Conservation (phyloP, 495 filamentous ascomycete genomes). For the Corynascus novoguineensis region DNA sequence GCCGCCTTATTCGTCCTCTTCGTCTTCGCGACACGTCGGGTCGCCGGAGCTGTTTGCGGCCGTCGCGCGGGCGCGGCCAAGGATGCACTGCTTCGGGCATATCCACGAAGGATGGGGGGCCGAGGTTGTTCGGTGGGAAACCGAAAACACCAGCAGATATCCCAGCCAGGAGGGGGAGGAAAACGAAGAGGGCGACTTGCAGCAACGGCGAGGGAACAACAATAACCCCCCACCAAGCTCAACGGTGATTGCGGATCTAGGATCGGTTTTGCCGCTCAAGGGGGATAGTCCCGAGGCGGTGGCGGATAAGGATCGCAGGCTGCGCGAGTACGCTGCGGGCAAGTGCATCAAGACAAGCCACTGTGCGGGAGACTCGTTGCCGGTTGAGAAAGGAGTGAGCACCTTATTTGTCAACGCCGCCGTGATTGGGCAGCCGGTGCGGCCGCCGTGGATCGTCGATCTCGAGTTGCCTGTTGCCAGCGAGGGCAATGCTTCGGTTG, state of each 20-base stretch:
- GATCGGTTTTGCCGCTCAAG: constrained; percentile 26
- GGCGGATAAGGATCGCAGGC: constrained; percentile 7
- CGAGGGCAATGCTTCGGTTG: too few relatives aligned
- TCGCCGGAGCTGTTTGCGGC: constrained; percentile 54
- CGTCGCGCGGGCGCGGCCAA: constrained; percentile 47
- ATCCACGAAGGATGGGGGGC: constrained; percentile 75
- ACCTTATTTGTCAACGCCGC: constrained; percentile 73
- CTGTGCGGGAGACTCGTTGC: constrained; percentile 32
- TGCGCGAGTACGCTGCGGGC: background rate
- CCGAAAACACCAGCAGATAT: too few relatives aligned
- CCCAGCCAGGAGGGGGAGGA: constrained; percentile 27
- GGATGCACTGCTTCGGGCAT: constrained; percentile 67
- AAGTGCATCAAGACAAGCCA: constrained; percentile 23
- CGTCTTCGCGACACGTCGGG: constrained; percentile 40
- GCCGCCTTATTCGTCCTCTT: too few relatives aligned
- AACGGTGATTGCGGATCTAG: constrained; percentile 39
- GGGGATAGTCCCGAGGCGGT: constrained; percentile 13
- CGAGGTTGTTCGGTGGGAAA: constrained; percentile 52
- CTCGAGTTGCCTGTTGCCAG: constrained; percentile 46
- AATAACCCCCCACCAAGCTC: too few relatives aligned
- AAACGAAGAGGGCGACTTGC: constrained; percentile 5
- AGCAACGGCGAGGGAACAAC: background rate
- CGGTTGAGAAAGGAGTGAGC: constrained; percentile 46
- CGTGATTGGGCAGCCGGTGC: constrained; percentile 40
- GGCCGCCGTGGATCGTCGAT: constrained; percentile 62